Percentiles rank a stretch among this genome's conserved stretches.
These are phyloP conservation scores for Aeminium ludgeri DNA, from an alignment of 495 filamentous ascomycete species.

Conservation along the genomic window DNA sequence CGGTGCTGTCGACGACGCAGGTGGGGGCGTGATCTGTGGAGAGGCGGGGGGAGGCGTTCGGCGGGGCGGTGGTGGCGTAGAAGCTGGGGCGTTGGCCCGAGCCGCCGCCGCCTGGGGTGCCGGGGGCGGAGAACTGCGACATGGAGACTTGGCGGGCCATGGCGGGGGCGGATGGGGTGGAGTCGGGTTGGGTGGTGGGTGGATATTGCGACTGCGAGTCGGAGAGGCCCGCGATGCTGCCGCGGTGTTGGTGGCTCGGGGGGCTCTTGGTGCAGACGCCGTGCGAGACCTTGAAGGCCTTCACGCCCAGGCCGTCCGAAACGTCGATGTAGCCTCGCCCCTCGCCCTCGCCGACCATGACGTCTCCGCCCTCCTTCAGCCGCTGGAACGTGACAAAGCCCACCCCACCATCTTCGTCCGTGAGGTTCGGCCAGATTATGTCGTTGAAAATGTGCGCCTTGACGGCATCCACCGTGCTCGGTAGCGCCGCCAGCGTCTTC, in stretches of 20 bases:
- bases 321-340: constrained; percentile 68
- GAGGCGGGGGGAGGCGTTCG: constrained; percentile 4
- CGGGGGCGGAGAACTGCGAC: constrained; percentile 15
- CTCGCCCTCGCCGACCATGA: constrained; percentile 57
- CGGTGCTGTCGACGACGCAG: constrained; percentile 54
- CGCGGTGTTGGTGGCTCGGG: constrained; percentile 18
- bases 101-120: constrained; percentile 13
- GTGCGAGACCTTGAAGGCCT: constrained; percentile 66
- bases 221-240: constrained; percentile 20
- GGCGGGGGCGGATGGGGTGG: not conserved
- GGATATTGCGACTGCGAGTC: constrained; percentile 35
- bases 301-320: constrained; percentile 62
- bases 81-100: constrained; percentile 7
- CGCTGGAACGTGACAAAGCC: constrained; percentile 84
- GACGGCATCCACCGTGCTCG: constrained; percentile 69
- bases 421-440: constrained; percentile 92
- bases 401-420: constrained; percentile 86
- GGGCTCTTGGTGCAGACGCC: constrained; percentile 68
- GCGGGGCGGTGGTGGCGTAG: not conserved
- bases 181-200: constrained; percentile 20
- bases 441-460: constrained; percentile 95
- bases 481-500: constrained; percentile 70
- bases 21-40: not conserved
- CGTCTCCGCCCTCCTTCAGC: constrained; percentile 71
- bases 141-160: constrained; percentile 7